These are phyloP conservation scores for Colletotrichum falcatum DNA, from an alignment of 2,329 filamentous ascomycete genomes.

Conservation along the genomic window DNA sequence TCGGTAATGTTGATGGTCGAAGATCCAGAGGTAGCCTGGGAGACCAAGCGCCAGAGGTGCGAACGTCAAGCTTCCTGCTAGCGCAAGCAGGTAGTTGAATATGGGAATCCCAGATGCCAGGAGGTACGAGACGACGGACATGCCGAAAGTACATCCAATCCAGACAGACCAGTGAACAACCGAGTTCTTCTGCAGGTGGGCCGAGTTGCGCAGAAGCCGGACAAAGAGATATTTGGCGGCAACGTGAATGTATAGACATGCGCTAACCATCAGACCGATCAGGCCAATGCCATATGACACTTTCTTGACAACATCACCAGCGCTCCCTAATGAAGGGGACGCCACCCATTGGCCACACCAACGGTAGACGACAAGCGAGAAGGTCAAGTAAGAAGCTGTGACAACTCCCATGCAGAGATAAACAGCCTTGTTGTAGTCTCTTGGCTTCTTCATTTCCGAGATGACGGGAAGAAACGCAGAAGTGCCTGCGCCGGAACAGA, in stretches of 20 bases:
- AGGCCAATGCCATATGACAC: constrained; percentile 71
- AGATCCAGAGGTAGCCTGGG: constrained; percentile 53
- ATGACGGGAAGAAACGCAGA: constrained; percentile 74
- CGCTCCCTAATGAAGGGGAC: constrained; percentile 70
- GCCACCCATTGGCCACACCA: constrained; percentile 74
- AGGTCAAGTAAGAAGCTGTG: constrained; percentile 67
- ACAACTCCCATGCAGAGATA: constrained; percentile 70
- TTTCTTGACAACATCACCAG: constrained; percentile 70
- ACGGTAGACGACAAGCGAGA: constrained; percentile 69
- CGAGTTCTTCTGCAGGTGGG: constrained; percentile 52
- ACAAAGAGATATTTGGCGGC: constrained; percentile 57
- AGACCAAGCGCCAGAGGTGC: constrained; percentile 51
- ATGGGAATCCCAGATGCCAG: constrained; percentile 51
- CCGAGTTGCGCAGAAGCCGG: constrained; percentile 52
- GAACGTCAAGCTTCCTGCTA: constrained; percentile 51
- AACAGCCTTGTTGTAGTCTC: constrained; percentile 70
- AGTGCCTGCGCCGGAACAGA: constrained; percentile 69
- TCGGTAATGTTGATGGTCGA: constrained; percentile 50
- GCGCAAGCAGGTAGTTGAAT: constrained; percentile 50
- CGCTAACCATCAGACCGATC: constrained; percentile 63
- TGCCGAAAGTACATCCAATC: constrained; percentile 49
- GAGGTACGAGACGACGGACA: constrained; percentile 49
- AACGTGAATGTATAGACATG: constrained; percentile 52
- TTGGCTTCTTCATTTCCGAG: constrained; percentile 71
- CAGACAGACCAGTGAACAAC: constrained; percentile 52